Percentiles rank a stretch among this genome's conserved stretches.
phyloP scores from a whole-genome alignment of 805 yeast species.

The Candida verbasci region DNA sequence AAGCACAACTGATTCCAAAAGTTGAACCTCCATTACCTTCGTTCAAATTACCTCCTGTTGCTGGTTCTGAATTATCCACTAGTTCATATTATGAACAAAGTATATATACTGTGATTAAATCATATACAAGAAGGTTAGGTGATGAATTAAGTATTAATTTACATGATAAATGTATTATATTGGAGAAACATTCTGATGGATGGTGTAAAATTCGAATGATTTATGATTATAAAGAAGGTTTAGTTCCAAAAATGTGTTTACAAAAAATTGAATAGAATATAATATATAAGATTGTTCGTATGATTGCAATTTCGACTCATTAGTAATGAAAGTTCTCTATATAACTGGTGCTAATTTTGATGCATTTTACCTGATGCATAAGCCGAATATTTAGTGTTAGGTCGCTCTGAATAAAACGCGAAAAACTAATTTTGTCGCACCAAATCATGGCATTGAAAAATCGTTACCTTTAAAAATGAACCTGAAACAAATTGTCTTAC shows the following conservation, averaged over 20 bases:
- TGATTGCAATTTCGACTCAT: too few relatives aligned
- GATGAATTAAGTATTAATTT: constrained; percentile 30
- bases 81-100: constrained; percentile 4
- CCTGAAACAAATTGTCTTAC: too few relatives aligned
- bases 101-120: constrained; percentile 19
- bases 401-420: too few relatives aligned
- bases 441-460: too few relatives aligned
- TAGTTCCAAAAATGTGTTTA: constrained; percentile 31
- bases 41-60: background rate
- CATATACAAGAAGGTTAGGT: constrained; percentile 22
- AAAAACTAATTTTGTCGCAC: too few relatives aligned
- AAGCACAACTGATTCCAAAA: constrained; percentile 2
- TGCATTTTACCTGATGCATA: too few relatives aligned
- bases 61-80: background rate
- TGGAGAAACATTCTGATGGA: constrained; percentile 28
- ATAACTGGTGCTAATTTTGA: too few relatives aligned
- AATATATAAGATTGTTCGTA: too few relatives aligned
- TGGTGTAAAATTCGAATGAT: constrained; percentile 31
- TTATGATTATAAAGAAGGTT: constrained; percentile 17
- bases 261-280: constrained; percentile 11
- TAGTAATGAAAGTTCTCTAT: too few relatives aligned
- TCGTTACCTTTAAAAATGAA: too few relatives aligned
- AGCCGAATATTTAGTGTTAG: too few relatives aligned
- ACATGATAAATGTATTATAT: constrained; percentile 26
- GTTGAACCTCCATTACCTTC: background rate